Evolutionary conservation across 257 asterid species (phyloP).

Genomic region (Cynanchum wilfordii): DNA sequence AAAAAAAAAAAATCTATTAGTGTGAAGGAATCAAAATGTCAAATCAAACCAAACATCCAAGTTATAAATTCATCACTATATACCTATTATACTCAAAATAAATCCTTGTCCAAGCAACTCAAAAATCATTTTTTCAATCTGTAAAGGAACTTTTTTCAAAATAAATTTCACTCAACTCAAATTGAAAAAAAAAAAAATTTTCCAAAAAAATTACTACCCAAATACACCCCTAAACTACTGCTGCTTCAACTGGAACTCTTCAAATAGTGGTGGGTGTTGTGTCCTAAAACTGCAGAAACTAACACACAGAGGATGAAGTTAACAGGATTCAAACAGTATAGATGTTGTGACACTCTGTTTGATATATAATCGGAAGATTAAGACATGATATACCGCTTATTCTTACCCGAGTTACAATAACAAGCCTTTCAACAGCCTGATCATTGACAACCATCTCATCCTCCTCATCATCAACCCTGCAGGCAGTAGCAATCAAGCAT

Average conservation of each 20-base stretch:
- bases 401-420: slow-evolving; percentile 80
- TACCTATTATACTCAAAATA: no score
- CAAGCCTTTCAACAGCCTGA: slow-evolving; percentile 72
- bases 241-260: neutral
- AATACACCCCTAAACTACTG: neutral
- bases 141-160: neutral
- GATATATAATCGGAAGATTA: neutral
- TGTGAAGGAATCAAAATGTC: no score
- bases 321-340: neutral
- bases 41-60: no score
- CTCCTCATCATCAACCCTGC: slow-evolving; percentile 69
- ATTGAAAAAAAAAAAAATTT: no score
- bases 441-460: slow-evolving; percentile 58
- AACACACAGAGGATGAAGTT: neutral
- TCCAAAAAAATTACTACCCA: no score
- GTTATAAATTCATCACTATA: no score
- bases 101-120: no score
- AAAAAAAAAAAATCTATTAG: no score
- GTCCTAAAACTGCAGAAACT: neutral
- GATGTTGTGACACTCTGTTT: neutral
- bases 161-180: no score
- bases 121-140: no score
- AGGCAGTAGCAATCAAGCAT: slow-evolving; percentile 13
- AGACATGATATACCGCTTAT: neutral
- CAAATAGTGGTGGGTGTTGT: no score